These are phyloP conservation scores for Euphorbia lathyris DNA, from an alignment of 345 rosid species.

Conservation along the genomic window DNA sequence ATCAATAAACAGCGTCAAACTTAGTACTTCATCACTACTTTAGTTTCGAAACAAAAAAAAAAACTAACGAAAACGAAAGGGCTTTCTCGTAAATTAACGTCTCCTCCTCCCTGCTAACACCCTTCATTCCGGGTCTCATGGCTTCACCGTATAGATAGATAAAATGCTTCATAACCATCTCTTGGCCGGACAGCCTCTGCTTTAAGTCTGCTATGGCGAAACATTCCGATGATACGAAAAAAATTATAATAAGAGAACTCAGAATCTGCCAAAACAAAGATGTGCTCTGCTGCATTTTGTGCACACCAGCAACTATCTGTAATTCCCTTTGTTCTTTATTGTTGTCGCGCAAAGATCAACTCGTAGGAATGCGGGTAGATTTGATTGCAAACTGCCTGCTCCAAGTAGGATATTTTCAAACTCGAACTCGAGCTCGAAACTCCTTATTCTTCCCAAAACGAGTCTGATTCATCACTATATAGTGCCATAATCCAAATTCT, in stretches of 20 bases:
- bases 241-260: conserved; percentile 8
- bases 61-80: neutral
- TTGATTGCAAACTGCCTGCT: conserved; percentile 4
- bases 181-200: neutral
- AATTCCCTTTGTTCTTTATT: neutral
- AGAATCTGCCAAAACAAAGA: neutral
- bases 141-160: neutral
- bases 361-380: conserved; percentile 1
- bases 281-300: neutral
- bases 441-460: neutral
- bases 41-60: neutral
- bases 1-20: conserved; percentile 20
- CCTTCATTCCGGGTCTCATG: conserved; percentile 6
- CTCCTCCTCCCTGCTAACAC: conserved; percentile 1
- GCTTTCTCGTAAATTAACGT: conserved; percentile 12
- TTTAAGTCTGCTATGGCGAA: neutral
- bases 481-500: conserved; percentile 64
- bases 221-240: conserved; percentile 5
- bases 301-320: neutral
- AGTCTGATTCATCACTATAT: conserved; percentile 29
- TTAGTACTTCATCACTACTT: neutral
- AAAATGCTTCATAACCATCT: neutral
- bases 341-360: too few relatives aligned
- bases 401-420: conserved; percentile 2
- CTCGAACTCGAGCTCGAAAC: too few relatives aligned